Evolutionary conservation across 352 stramenopile species (phyloP).

Genomic region (Salisapilia sapeloensis): DNA sequence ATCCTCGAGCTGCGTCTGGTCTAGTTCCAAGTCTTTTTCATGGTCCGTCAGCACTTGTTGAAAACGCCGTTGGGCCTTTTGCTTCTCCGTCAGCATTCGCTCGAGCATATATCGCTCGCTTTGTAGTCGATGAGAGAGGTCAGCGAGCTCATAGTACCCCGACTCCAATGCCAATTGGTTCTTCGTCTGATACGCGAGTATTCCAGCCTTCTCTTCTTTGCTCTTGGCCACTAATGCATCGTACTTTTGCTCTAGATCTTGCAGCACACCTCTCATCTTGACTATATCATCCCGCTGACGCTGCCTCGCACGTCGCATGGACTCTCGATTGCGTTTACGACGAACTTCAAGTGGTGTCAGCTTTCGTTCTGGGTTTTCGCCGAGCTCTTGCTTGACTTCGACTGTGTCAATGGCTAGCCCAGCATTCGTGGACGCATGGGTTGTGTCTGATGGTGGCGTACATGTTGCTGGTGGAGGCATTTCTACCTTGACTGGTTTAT

Average conservation of each 20-base stretch:
- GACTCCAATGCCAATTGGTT: no score
- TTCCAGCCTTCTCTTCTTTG: slow-evolving; percentile 9
- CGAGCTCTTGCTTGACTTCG: no score
- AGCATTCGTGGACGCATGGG: no score
- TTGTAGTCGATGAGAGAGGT: slow-evolving; percentile 32
- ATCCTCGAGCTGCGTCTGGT: slow-evolving; percentile 12
- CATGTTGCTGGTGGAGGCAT: no score
- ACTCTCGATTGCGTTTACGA: slow-evolving; percentile 32
- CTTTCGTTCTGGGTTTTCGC: no score
- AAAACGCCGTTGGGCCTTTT: slow-evolving; percentile 19
- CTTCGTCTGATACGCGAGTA: slow-evolving; percentile 1
- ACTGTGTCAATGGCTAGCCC: no score
- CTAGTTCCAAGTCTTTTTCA: slow-evolving; percentile 24
- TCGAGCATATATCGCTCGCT: slow-evolving; percentile 47
- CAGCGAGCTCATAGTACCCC: slow-evolving; percentile 30
- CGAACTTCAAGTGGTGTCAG: slow-evolving; percentile 26
- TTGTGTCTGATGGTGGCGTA: no score
- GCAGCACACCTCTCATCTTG: slow-evolving; percentile 23
- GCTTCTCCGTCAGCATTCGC: slow-evolving; percentile 27
- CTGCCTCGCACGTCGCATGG: slow-evolving; percentile 26
- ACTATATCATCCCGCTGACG: slow-evolving; percentile 27
- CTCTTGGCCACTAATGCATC: slow-evolving; percentile 10
- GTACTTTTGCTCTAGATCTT: slow-evolving; percentile 24
- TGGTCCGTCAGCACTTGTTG: slow-evolving; percentile 26
- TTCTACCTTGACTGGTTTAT: no score